Evolutionary conservation across 345 rosid species (phyloP), one percentile per base, ranked within the genome.

Genomic region (Lumnitzera racemosa): DNA sequence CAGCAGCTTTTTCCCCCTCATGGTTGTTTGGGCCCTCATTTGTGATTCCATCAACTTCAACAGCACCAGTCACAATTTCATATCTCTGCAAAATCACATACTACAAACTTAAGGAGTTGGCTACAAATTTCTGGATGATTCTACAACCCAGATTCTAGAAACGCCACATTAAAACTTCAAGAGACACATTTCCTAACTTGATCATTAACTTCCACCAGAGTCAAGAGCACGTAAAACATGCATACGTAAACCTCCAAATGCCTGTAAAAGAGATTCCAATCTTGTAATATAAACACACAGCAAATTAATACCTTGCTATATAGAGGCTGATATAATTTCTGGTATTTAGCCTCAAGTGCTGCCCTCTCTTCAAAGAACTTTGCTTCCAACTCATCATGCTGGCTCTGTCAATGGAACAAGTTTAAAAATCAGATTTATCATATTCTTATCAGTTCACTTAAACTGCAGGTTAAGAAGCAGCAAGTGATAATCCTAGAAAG

Each of bases 361-460:
- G 91, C 96, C 52, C 89, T 86, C 78, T 94, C 99, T 75, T 90
- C 96, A 47, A 88, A 84, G 57, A 94, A 94, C 46, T 88, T 88
- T 4, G 90, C 83, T 80, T 88, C 97, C 29, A 94, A 49, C 53
- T 81, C 97, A 69, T 94, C 89, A 64, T 94, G 81, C 58, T 88
- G 80, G 66, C 84, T 70, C 99, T 94, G 87, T 24, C 46, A 52
- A 62, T 23, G 64, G 48, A 20, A 53, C 53, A 49, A 25, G 53
- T n/a, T 47, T 24, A 48, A 16, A 36, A 24, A 25, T 2, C 16
- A 31, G 61, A 5, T 13, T 62, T 41, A 25, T 53, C 49, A 53
- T 54, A 47, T 20, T 20, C 15, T 13, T 20, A 24, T 25, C 23
- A 15, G 7, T 36, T 36, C 43, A 36, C 7, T 4, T 9, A 36